Percentiles rank a stretch among this genome's conserved stretches.
phyloP scores from a whole-genome alignment of 768 basidiomycete species.

The Kwoniella shandongensis region DNA sequence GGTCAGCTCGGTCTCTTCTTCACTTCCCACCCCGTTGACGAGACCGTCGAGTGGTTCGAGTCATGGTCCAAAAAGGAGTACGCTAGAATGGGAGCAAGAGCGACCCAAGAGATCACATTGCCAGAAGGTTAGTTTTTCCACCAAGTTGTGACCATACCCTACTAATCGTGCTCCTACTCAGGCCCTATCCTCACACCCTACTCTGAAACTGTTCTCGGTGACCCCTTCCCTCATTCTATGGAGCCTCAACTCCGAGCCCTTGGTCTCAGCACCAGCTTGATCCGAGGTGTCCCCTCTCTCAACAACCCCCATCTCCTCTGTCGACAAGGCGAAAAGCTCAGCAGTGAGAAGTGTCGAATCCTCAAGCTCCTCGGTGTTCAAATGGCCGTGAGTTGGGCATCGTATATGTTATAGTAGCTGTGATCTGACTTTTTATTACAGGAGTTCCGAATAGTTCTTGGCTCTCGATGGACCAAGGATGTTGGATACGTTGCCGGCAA shows the following conservation, averaged over 20 bases:
- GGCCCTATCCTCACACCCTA: slow-evolving; percentile 74
- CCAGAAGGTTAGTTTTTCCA: slow-evolving; percentile 57
- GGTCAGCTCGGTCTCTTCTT: slow-evolving; percentile 93
- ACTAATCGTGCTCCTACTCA: slow-evolving; percentile 18
- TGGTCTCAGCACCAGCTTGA: slow-evolving; percentile 79
- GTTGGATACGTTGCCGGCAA: slow-evolving; percentile 46
- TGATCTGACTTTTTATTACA: slow-evolving; percentile 5
- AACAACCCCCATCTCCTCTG: slow-evolving; percentile 79
- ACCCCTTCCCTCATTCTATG: slow-evolving; percentile 91
- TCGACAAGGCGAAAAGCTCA: slow-evolving; percentile 73
- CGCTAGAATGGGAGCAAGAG: slow-evolving; percentile 80
- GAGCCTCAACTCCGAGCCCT: slow-evolving; percentile 93
- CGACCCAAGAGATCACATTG: slow-evolving; percentile 70
- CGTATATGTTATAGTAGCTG: no score
- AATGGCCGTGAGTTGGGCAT: slow-evolving; percentile 64
- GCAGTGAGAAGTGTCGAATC: slow-evolving; percentile 84
- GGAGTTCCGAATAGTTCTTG: slow-evolving; percentile 52
- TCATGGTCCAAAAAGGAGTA: slow-evolving; percentile 87
- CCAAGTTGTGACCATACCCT: neutral
- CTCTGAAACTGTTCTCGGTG: slow-evolving; percentile 66
- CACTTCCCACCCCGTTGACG: slow-evolving; percentile 83
- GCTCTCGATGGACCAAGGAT: slow-evolving; percentile 49
- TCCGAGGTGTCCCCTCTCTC: slow-evolving; percentile 82
- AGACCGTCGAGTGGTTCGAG: slow-evolving; percentile 91
- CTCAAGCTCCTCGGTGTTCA: slow-evolving; percentile 86